Conservation (phyloP, 1,139 yeast genomes). For the Saccharomyces hybrid region DNA sequence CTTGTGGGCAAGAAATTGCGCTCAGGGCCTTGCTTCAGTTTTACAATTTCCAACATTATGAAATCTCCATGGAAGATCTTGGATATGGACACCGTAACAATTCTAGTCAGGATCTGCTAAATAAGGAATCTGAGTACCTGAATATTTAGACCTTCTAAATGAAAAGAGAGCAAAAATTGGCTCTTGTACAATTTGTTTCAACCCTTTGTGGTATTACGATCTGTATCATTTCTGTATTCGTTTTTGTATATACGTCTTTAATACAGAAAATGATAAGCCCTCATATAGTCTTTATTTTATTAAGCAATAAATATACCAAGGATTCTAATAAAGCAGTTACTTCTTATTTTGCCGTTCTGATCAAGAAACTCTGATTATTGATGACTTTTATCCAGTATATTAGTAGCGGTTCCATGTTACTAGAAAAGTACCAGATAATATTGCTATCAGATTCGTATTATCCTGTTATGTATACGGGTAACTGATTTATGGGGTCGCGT, state of each 20-base stretch:
- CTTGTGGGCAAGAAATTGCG: slow-evolving; percentile 83
- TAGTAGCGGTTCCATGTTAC: no score
- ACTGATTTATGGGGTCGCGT: neutral
- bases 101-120: slow-evolving; percentile 27
- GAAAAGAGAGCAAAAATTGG: no score
- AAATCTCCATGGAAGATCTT: slow-evolving; percentile 43
- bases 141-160: neutral
- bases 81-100: slow-evolving; percentile 43
- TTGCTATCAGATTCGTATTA: no score
- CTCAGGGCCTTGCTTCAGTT: slow-evolving; percentile 72
- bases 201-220: no score
- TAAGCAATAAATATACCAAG: no score
- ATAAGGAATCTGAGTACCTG: slow-evolving; percentile 33
- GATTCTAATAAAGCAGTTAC: no score
- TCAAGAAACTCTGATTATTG: no score
- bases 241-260: neutral
- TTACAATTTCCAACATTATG: slow-evolving; percentile 59
- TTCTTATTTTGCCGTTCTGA: no score
- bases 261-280: neutral
- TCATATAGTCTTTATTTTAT: neutral
- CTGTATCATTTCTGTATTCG: no score
- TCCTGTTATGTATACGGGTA: neutral
- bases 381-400: no score
- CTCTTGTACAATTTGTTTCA: no score
- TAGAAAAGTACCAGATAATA: no score